Evolutionary conservation across 1,284 basidiomycete species (phyloP), one percentile per base, ranked within the genome.

Genomic region (Macrocystidia cucumis): DNA sequence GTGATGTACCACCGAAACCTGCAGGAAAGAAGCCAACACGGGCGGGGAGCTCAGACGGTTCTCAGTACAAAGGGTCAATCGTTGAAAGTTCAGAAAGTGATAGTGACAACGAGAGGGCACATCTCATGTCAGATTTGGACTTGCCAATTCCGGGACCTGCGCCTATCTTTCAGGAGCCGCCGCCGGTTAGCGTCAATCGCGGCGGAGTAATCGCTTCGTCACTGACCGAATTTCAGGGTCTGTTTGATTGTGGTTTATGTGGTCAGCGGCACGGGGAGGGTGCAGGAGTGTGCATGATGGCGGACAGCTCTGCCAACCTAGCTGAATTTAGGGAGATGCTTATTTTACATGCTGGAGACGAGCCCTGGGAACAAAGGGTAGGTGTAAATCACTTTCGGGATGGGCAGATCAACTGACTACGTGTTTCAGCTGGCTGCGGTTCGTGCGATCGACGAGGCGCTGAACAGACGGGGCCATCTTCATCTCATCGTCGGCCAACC

Each of bases 261-360:
- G 69, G 67, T 23, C 49, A 44, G n/a, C 43, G 38, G 4, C 83
- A 87, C 46, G 62, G 52, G 29, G 52, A 51, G 22, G 63, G 51
- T 13, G 44, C 44, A 12, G 62, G 71, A 9, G 50, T 60, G 26
- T 87, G 83, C 46, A 48, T 49, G n/a, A 82, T 86, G 82, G 72
- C 70, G 3, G 65, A 75, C 17, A 67, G 60, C 33, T 72, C 80
- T 4, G 65, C 72, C 39, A 74, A 85, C 49, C 60, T 87, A 16
- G 70, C 71, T 12, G 74, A 82, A 45, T 87, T 75, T 48, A 69
- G 84, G 26, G 63, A 69, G 30, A 75, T 83, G 56, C 55, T 87
- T 24, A 55, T 86, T 38, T 55, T 69, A 18, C 63, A 80, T 43
- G 62, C 69, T 9, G 65, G 69, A 6, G 74, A 78, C 42, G 84